Conservation (phyloP, 1,284 basidiomycete genomes). For the Fomes fomentarius region DNA sequence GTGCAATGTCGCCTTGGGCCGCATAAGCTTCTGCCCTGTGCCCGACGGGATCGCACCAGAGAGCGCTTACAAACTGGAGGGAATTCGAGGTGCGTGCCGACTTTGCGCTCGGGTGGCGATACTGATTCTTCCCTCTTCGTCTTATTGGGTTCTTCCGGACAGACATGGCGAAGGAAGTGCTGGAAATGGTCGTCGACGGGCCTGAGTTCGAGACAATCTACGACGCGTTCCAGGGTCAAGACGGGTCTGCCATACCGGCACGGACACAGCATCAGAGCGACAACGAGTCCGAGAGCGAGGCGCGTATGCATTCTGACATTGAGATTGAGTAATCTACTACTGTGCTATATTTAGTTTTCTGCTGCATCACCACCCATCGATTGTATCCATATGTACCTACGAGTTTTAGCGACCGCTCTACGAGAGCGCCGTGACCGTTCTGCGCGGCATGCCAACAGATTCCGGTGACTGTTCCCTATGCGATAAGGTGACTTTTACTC, state of each 20-base stretch:
- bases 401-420: too few species aligned
- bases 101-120: background rate
- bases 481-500: too few species aligned
- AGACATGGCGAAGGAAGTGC: slow-evolving; percentile 30
- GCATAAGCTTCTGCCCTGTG: slow-evolving; percentile 70
- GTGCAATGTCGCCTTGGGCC: slow-evolving; percentile 76
- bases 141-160: background rate
- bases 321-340: background rate
- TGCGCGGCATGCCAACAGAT: too few species aligned
- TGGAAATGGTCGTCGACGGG: slow-evolving; percentile 31
- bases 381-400: too few species aligned
- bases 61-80: slow-evolving; percentile 48
- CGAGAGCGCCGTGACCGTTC: too few species aligned
- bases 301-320: background rate
- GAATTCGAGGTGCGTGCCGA: slow-evolving; percentile 50
- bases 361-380: too few species aligned
- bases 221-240: slow-evolving; percentile 21
- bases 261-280: background rate
- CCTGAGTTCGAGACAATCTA: slow-evolving; percentile 32
- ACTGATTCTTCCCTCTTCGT: background rate
- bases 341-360: background rate
- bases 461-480: too few species aligned
- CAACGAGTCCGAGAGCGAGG: background rate
- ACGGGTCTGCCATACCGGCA: background rate
- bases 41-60: slow-evolving; percentile 60